Evolutionary conservation across 1,284 basidiomycete genomes (phyloP).

Genomic region (Moniliella sp.): DNA sequence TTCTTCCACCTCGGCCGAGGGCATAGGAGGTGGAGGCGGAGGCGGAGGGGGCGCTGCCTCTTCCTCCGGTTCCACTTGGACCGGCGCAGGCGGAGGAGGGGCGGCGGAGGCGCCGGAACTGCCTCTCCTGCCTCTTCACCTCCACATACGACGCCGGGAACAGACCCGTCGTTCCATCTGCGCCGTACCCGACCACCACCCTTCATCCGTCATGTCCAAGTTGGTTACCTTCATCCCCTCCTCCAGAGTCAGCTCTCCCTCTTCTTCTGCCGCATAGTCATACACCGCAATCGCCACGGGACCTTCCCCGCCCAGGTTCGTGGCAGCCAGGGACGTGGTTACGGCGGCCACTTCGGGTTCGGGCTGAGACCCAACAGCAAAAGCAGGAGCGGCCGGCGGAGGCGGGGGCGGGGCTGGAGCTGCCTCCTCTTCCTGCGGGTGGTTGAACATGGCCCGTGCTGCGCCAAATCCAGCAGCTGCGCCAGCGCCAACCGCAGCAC

Average conservation of each 20-base stretch:
- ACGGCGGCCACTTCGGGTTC: constrained; percentile 3
- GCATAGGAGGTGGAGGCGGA: constrained; percentile 10
- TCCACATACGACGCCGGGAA: constrained; percentile 31
- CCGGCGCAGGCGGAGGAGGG: constrained; percentile 4
- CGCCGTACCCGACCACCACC: constrained; percentile 29
- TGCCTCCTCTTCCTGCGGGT: not conserved
- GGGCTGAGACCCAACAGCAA: constrained; percentile 2
- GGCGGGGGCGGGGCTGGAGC: constrained; percentile 4
- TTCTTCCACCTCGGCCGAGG: constrained; percentile 1
- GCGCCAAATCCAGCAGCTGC: not conserved
- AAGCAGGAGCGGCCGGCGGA: constrained; percentile 7
- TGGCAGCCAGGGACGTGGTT: constrained; percentile 8
- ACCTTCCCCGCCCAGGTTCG: constrained; percentile 3
- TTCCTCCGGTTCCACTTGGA: constrained; percentile 1
- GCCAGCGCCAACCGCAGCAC: constrained; percentile 1
- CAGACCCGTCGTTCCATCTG: constrained; percentile 19
- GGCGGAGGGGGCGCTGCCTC: constrained; percentile 37
- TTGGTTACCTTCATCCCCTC: constrained; percentile 19
- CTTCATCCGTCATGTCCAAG: constrained; percentile 28
- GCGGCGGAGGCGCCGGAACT: constrained; percentile 6
- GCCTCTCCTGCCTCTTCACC: constrained; percentile 6
- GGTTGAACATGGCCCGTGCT: not conserved
- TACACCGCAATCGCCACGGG: constrained; percentile 19
- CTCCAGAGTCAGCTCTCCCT: constrained; percentile 23
- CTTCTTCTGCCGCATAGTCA: constrained; percentile 24